A percentile compares a stretch with the other conserved stretches of the same genome.
Conservation (phyloP, 345 rosid genomes). For the Pistacia vera region DNA sequence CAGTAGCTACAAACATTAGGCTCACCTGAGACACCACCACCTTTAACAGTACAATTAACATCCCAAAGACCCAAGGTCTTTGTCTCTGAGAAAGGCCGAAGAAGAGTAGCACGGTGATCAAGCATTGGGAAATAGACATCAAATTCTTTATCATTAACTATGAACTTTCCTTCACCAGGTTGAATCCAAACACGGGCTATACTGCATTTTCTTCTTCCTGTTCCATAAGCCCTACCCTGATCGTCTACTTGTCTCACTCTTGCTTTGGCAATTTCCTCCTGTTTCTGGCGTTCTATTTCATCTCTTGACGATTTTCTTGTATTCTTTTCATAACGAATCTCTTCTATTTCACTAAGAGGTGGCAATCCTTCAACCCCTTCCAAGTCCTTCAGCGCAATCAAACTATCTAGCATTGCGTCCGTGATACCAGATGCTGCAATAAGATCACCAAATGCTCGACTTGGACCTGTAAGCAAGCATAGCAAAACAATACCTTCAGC, state of each 20-base stretch:
- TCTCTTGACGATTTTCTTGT: constrained; percentile 67
- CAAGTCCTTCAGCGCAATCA: constrained; percentile 84
- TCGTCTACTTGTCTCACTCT: constrained; percentile 89
- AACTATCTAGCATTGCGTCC: constrained; percentile 89
- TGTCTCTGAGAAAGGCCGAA: constrained; percentile 92
- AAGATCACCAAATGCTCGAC: constrained; percentile 94
- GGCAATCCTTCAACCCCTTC: constrained; percentile 88
- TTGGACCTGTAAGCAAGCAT: constrained; percentile 58
- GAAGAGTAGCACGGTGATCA: constrained; percentile 91
- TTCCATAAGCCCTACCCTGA: constrained; percentile 91
- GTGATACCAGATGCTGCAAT: constrained; percentile 91
- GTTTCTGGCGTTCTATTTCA: constrained; percentile 84
- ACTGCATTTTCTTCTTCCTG: constrained; percentile 95
- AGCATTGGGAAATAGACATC: constrained; percentile 95
- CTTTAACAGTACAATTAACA: constrained; percentile 80
- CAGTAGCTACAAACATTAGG: not conserved
- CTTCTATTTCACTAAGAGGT: constrained; percentile 79
- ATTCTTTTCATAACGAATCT: constrained; percentile 68
- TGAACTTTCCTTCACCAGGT: constrained; percentile 84
- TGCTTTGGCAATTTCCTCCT: constrained; percentile 85
- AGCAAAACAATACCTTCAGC: constrained; percentile 15
- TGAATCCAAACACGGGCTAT: constrained; percentile 91
- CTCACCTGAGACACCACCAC: constrained; percentile 92
- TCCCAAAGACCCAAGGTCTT: constrained; percentile 98
- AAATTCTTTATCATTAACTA: constrained; percentile 74